Percentiles rank a stretch among this genome's conserved stretches.
Evolutionary conservation across 2,329 filamentous ascomycete genomes (phyloP).

Genomic region (Alternaria rosae): DNA sequence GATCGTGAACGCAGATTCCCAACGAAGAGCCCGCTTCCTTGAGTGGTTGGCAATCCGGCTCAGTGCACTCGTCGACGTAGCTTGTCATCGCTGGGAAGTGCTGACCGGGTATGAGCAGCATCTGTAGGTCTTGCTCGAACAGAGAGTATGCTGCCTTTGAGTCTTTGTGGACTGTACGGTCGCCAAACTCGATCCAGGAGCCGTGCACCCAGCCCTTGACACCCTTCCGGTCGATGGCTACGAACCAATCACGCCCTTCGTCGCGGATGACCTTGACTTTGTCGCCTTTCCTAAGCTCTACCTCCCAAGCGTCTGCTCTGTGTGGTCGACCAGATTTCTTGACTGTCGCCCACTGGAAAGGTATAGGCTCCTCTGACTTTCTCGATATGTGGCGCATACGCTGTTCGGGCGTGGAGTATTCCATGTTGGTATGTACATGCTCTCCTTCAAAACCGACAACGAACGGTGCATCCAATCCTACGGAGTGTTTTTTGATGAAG

Average conservation of each 20-base stretch:
- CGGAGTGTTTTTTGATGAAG: slow-evolving; percentile 34
- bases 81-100: slow-evolving; percentile 28
- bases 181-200: slow-evolving; percentile 34
- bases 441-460: slow-evolving; percentile 29
- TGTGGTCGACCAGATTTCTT: slow-evolving; percentile 34
- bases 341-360: slow-evolving; percentile 29
- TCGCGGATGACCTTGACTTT: slow-evolving; percentile 33
- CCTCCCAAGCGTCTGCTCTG: slow-evolving; percentile 32
- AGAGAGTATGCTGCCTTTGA: slow-evolving; percentile 22
- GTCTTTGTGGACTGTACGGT: slow-evolving; percentile 16
- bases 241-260: slow-evolving; percentile 34
- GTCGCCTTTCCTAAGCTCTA: slow-evolving; percentile 32
- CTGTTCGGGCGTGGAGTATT: not conserved
- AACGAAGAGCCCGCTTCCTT: slow-evolving; percentile 23
- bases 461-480: slow-evolving; percentile 20
- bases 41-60: slow-evolving; percentile 22
- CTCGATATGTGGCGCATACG: not conserved
- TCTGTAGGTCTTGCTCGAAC: slow-evolving; percentile 26
- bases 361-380: not conserved
- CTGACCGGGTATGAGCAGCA: slow-evolving; percentile 23
- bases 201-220: slow-evolving; percentile 34
- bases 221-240: slow-evolving; percentile 21
- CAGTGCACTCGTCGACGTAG: slow-evolving; percentile 33
- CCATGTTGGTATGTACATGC: slow-evolving; percentile 17
- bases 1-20: slow-evolving; percentile 42